Conservation (phyloP, 2,329 filamentous ascomycete genomes). For the Neofusicoccum cordaticola region DNA sequence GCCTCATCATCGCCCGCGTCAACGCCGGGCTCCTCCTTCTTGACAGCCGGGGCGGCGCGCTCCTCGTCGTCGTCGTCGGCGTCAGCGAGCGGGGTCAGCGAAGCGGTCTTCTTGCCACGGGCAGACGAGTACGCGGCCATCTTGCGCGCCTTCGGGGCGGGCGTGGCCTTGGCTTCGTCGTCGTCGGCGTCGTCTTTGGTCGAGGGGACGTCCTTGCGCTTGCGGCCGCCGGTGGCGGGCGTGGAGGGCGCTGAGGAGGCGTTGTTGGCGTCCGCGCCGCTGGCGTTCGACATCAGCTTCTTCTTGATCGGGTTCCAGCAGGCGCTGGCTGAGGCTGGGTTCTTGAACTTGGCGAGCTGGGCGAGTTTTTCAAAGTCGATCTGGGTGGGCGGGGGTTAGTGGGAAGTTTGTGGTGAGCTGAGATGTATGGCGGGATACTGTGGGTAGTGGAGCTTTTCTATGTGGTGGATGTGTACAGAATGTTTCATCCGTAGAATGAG, state of each 20-base stretch:
- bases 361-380: conserved; percentile 12
- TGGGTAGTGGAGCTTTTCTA: too few species aligned
- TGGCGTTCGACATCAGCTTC: background rate
- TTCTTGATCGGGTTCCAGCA: conserved; percentile 16
- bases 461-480: too few species aligned
- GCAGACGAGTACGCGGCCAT: background rate
- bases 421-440: background rate
- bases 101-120: too few species aligned
- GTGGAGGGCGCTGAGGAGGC: background rate
- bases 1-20: background rate
- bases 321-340: conserved; percentile 2
- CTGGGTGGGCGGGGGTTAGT: background rate
- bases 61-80: background rate
- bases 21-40: background rate
- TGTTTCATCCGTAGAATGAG: too few species aligned
- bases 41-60: background rate
- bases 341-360: conserved; percentile 9
- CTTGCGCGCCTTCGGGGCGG: background rate
- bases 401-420: background rate
- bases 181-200: background rate
- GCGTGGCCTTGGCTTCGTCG: background rate
- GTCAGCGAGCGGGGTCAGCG: background rate
- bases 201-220: background rate
- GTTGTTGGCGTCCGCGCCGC: too few species aligned
- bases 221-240: background rate